Evolutionary conservation across 805 yeast genomes (phyloP).

Genomic region (Lipomyces anomalus): DNA sequence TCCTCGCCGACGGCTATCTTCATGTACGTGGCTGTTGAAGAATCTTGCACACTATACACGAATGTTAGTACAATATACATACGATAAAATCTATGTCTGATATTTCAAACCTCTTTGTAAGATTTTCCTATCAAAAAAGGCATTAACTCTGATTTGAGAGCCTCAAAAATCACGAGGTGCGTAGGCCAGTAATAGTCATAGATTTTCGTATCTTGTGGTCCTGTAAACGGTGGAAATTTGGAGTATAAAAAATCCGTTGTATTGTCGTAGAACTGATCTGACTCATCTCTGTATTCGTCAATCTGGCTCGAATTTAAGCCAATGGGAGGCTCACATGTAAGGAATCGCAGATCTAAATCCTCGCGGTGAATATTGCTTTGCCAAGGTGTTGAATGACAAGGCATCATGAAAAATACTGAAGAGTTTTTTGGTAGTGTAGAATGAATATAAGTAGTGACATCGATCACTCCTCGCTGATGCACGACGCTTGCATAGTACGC

Average conservation of each 20-base stretch:
- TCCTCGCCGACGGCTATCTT: constrained; percentile 78
- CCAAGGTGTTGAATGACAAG: constrained; percentile 98
- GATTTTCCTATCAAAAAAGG: constrained; percentile 35
- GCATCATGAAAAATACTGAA: constrained; percentile 78
- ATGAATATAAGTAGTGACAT: constrained; percentile 52
- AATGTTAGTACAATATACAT: constrained; percentile 5
- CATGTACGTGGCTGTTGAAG: constrained; percentile 77
- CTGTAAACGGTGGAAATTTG: constrained; percentile 42
- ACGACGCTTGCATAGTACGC: constrained; percentile 53
- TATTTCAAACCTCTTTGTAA: too few relatives aligned
- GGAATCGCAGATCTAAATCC: constrained; percentile 56
- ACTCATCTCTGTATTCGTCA: constrained; percentile 66
- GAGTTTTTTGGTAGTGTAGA: constrained; percentile 35
- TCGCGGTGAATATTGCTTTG: constrained; percentile 71
- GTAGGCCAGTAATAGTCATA: constrained; percentile 59
- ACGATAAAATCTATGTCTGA: constrained; percentile 12
- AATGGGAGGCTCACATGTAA: constrained; percentile 90
- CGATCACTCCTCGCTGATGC: constrained; percentile 84
- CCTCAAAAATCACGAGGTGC: constrained; percentile 67
- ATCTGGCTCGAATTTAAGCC: constrained; percentile 36
- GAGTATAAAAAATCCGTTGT: constrained; percentile 52
- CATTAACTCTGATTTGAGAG: constrained; percentile 45
- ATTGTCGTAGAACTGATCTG: constrained; percentile 72
- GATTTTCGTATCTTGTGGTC: constrained; percentile 21
- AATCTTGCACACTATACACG: constrained; percentile 43